phyloP scores from a whole-genome alignment of 331 rosid genomes.

The Cucumis variabilis region DNA sequence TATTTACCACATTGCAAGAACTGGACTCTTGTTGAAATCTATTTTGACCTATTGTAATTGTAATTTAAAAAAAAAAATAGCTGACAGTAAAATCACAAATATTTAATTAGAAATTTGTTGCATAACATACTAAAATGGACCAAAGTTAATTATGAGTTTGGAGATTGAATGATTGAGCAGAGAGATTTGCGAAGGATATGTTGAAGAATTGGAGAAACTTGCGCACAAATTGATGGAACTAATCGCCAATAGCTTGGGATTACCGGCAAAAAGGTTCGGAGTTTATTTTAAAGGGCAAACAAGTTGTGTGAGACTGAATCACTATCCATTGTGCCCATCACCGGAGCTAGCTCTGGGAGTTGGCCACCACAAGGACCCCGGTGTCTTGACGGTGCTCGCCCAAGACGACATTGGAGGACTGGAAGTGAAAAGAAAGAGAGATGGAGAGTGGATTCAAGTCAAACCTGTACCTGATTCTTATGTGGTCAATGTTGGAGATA shows the following conservation, averaged over 20 bases:
- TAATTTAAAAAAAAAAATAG: no score
- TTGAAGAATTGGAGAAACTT: conserved; percentile 59
- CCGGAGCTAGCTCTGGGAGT: conserved; percentile 72
- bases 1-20: no score
- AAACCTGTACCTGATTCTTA: conserved; percentile 61
- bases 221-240: conserved; percentile 66
- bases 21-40: no score
- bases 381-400: conserved; percentile 71
- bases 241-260: conserved; percentile 65
- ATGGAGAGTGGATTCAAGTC: conserved; percentile 64
- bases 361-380: conserved; percentile 75
- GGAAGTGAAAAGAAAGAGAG: conserved; percentile 62
- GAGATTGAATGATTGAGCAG: conserved; percentile 26
- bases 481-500: conserved; percentile 67
- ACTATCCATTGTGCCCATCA: conserved; percentile 70
- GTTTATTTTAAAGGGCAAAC: conserved; percentile 60
- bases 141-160: no score
- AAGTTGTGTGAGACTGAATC: conserved; percentile 56
- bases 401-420: conserved; percentile 79
- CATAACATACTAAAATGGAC: no score
- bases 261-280: conserved; percentile 50
- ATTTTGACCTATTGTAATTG: no score
- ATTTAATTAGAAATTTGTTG: no score
- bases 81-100: not conserved
- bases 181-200: conserved; percentile 62